phyloP scores from a whole-genome alignment of 139 green algal species.

The Chlorella sp. region DNA sequence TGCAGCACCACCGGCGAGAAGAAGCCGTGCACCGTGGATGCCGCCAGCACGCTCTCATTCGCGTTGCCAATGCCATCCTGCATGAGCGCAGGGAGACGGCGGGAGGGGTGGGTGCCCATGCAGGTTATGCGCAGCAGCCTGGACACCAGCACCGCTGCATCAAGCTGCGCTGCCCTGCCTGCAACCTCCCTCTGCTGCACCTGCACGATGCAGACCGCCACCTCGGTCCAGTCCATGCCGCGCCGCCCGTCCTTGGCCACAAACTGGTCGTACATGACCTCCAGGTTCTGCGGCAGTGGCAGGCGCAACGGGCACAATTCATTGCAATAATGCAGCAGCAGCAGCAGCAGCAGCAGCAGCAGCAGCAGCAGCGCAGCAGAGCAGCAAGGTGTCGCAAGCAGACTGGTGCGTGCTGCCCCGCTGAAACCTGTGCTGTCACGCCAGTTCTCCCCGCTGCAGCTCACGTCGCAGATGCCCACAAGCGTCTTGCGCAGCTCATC shows the following conservation, averaged over 20 bases:
- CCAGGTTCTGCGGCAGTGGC: slow-evolving; percentile 33
- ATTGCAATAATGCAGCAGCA: not conserved
- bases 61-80: slow-evolving; percentile 41
- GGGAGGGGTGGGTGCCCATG: not conserved
- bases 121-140: not conserved
- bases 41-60: slow-evolving; percentile 39
- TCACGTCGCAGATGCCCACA: slow-evolving; percentile 45
- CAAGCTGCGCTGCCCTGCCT: too few species aligned
- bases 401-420: not conserved
- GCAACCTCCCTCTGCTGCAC: too few species aligned
- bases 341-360: not conserved
- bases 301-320: not conserved
- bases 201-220: slow-evolving; percentile 48
- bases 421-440: not conserved
- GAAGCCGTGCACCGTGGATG: slow-evolving; percentile 46
- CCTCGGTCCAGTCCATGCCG: slow-evolving; percentile 54
- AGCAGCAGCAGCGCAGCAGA: not conserved
- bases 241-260: slow-evolving; percentile 35
- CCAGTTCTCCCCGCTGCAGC: not conserved
- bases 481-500: slow-evolving; percentile 54
- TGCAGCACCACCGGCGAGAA: slow-evolving; percentile 50
- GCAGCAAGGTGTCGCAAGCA: too few species aligned
- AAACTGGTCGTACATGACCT: slow-evolving; percentile 51
- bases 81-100: not conserved
- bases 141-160: not conserved